phyloP scores from a whole-genome alignment of 768 basidiomycete species.

The Phlebiopsis gigantea region DNA sequence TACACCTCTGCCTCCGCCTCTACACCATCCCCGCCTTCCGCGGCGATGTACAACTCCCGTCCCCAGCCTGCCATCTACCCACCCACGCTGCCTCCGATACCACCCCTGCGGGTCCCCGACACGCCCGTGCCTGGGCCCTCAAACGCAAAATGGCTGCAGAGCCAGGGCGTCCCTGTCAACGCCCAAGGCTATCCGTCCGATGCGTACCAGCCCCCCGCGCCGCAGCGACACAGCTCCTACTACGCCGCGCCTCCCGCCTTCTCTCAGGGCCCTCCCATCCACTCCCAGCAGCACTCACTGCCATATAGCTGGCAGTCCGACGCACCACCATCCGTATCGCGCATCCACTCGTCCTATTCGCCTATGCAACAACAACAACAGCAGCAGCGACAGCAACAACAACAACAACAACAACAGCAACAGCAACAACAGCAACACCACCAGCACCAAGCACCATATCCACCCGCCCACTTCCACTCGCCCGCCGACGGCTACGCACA shows the following conservation, averaged over 20 bases:
- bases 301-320: background rate
- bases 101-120: conserved; percentile 2
- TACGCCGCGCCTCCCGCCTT: background rate
- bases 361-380: no score
- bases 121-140: background rate
- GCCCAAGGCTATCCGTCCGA: background rate
- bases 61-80: background rate
- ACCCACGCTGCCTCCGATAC: background rate
- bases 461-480: conserved; percentile 12
- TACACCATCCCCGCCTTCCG: background rate
- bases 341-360: no score
- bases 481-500: background rate
- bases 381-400: background rate
- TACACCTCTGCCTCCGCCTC: background rate
- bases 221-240: background rate
- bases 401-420: conserved; percentile 10
- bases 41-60: background rate
- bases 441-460: conserved; percentile 1
- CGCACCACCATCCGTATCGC: no score
- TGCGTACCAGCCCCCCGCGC: background rate
- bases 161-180: background rate
- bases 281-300: background rate
- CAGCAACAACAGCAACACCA: conserved; percentile 17
- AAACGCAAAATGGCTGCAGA: background rate
- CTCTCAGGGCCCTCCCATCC: no score